Evolutionary conservation across 106 monocot species (phyloP).

Genomic region (Phalaenopsis aphrodite): DNA sequence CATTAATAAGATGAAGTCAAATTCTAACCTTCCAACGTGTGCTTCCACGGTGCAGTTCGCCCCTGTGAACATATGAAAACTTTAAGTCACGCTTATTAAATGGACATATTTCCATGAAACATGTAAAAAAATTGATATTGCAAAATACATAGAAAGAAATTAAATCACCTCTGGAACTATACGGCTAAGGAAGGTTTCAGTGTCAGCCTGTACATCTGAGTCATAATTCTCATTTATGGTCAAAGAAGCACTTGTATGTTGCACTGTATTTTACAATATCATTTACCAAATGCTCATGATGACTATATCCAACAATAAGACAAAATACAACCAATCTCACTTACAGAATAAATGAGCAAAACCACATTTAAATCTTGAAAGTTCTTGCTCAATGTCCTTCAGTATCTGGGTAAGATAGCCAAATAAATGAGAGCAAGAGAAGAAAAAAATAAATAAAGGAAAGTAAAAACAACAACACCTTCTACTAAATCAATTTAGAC

Average conservation of each 20-base stretch:
- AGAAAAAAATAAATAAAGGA: not conserved
- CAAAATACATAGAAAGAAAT: constrained; percentile 2
- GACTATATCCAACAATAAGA: not conserved
- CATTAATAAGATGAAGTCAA: not conserved
- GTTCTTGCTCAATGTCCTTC: constrained; percentile 70
- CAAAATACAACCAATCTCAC: constrained; percentile 9
- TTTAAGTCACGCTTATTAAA: not conserved
- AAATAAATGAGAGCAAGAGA: not conserved
- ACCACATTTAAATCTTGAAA: constrained; percentile 82
- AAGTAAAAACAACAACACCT: not conserved
- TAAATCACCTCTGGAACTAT: constrained; percentile 84
- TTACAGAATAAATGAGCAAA: constrained; percentile 96
- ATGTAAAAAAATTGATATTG: not conserved
- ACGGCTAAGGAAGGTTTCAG: constrained; percentile 79
- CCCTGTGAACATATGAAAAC: constrained; percentile 44
- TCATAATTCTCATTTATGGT: constrained; percentile 99
- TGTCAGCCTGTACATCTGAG: constrained; percentile 92
- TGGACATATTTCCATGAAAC: not conserved
- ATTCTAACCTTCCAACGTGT: constrained; percentile 81
- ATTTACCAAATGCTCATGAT: not conserved
- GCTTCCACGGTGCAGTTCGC: constrained; percentile 91
- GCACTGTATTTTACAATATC: constrained; percentile 45
- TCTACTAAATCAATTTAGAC: no score
- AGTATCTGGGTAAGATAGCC: constrained; percentile 41
- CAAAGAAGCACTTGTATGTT: constrained; percentile 96